Base-by-base conservation (phyloP, 2,329 filamentous ascomycete genomes). In the Samsoniella hepiali region DNA sequence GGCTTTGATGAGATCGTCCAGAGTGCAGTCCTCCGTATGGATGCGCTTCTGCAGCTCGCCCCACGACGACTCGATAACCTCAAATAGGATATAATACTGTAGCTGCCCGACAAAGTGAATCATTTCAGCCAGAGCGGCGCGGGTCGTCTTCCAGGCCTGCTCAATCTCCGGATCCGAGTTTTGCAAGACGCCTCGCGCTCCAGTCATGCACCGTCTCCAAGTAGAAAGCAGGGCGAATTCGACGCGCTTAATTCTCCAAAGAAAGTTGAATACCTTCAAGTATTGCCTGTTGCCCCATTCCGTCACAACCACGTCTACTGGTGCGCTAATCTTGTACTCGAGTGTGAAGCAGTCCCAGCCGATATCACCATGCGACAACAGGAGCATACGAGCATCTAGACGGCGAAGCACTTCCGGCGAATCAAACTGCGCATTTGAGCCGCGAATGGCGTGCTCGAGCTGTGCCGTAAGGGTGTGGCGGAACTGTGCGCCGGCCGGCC, bases 311-410 rank as follows among this genome's bases (percentile, higher is more conserved):
- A 99, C 95, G 73, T 99, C 95, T 31, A 97, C 91, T 0, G 95
- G 95, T 2, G 94, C 91, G 73, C 97, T 93, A 69, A 99, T 95
- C 75, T 98, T 97, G 79, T 99, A 99, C 74, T 99, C 96, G 9
- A 99, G 86, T 0, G 95, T 99, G 77, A 99, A 99, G 73, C 96
- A 97, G 73, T 99, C 95, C 95, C 95, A 99, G 57, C 95, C 95
- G 60, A 97, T 98, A 71, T 99, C 95, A 58, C 95, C 95, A 70
- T 97, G 93, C 9, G 91, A 96, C 6, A 98, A 84, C 77, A 98
- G 94, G 47, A 99, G 84, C 94, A 99, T 98, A 66, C 96, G 91
- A n/a, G 95, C 94, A 76, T 99, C 95, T 3, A 99, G 84, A 11
- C 95, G 87, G 5, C 92, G 88, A 34, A 99, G 85, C 5, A 99